Conservation (phyloP, 345 rosid genomes). For the Populus euphratica region DNA sequence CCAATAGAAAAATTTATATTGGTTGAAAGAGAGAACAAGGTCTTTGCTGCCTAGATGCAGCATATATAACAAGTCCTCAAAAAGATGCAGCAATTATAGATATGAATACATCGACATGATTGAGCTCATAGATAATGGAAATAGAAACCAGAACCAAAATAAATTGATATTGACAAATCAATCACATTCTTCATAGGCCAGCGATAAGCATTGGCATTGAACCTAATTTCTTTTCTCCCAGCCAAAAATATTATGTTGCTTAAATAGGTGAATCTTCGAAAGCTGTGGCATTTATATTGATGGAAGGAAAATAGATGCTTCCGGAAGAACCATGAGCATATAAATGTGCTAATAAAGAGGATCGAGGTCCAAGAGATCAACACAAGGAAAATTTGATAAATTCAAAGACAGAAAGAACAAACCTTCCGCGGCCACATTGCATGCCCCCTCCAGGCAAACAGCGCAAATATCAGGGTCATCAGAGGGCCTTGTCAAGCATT, state of each 20-base stretch:
- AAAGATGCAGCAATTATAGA: neutral
- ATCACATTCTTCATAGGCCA: neutral
- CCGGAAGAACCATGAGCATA: neutral
- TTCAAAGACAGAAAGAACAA: slow-evolving; percentile 14
- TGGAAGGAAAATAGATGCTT: neutral
- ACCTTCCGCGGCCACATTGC: slow-evolving; percentile 97
- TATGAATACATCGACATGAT: neutral
- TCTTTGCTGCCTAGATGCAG: neutral
- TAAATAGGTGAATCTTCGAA: neutral
- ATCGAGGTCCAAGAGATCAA: neutral
- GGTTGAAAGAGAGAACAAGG: neutral
- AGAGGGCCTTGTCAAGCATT: slow-evolving; percentile 43
- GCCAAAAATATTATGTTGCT: neutral
- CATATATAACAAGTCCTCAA: neutral
- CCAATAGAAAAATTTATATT: neutral
- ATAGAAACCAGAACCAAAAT: neutral
- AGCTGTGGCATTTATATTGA: neutral
- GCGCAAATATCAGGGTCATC: slow-evolving; percentile 89
- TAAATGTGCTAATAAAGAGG: neutral
- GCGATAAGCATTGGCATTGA: neutral
- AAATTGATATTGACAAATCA: neutral
- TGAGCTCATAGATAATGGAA: neutral
- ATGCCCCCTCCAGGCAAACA: slow-evolving; percentile 86
- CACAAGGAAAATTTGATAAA: neutral
- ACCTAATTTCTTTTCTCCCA: neutral